Evolutionary conservation across 306 rosid genomes (phyloP), one percentile per base, ranked within the genome.

Genomic region (Alnus glutinosa): DNA sequence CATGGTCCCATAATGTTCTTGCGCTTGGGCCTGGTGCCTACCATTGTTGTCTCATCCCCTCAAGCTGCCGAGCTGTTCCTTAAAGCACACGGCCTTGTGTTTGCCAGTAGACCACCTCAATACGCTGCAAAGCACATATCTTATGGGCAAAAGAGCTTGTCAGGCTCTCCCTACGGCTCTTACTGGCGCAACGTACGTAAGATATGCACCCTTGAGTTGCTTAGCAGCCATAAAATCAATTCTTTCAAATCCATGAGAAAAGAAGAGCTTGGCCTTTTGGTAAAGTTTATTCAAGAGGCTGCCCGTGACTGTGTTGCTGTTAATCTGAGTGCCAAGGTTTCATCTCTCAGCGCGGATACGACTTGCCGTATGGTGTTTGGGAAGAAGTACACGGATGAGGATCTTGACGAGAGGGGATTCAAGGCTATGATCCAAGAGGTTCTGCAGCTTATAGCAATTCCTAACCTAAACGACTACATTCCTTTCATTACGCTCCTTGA

Each of bases 171-270:
- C 8, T 91, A 91, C 12, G 92, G 94, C 32, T n/a, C 93, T 5
- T 91, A 91, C 47, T 91, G 97, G 97, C 92, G 93, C 10, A 81
- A 87, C 80, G 62, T 85, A 75, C 87, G 97, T 1, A 89, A 88
- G 77, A 86, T 93, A 89, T 89, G 92, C 86, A 88, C 88, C 0
- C 79, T 83, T 4, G 91, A 93, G 39, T 58, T 91, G 36, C 86
- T 93, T 0, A 91, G 94, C 81, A 85, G 28, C 2, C 2, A 37
- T 46, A 89, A 87, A 48, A 83, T 85, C n/a, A 82, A 70, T 5
- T 77, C 93, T 23, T 89, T 93, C 79, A 86, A 30, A 55, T 14
- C 71, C 55, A 83, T 73, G 88, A 91, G 97, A 83, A 85, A 75
- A 55, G 89, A 87, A 32, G 98, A 91, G 78, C 79, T 85, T 11